These are phyloP conservation scores for Eucalyptus marginata DNA, from an alignment of 345 rosid species.

Conservation along the genomic window DNA sequence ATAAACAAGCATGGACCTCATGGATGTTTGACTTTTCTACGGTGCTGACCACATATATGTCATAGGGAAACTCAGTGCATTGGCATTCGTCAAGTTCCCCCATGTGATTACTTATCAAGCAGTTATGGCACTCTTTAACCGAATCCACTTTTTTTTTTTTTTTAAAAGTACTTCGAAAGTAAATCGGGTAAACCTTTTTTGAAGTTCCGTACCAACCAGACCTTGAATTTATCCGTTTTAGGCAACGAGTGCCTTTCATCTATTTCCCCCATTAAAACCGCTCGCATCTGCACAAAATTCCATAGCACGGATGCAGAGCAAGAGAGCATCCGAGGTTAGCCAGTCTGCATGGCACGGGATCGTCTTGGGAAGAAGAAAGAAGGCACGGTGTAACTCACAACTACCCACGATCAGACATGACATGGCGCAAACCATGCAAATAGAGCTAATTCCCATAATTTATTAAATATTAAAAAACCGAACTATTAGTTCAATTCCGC, in stretches of 20 bases:
- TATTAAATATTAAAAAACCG: no score
- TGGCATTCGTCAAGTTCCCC: neutral
- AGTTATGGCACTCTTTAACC: neutral
- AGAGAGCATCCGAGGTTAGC: neutral
- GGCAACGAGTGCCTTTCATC: neutral
- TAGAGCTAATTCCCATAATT: neutral
- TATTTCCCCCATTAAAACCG: neutral
- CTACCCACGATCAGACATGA: neutral
- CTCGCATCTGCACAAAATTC: neutral
- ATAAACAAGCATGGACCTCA: neutral
- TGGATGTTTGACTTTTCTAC: neutral
- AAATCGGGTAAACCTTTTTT: neutral
- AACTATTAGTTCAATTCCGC: fast-evolving
- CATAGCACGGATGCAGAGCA: neutral
- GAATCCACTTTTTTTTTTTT: no score
- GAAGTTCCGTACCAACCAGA: neutral
- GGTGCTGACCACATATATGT: neutral
- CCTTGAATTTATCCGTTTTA: neutral
- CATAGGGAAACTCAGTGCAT: neutral
- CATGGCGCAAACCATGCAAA: neutral
- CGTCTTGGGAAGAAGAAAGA: neutral
- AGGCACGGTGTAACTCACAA: neutral
- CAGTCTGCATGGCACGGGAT: neutral
- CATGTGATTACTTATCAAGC: neutral
- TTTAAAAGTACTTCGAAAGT: neutral